phyloP scores from a whole-genome alignment of 345 rosid genomes.

The Pistacia atlantica region DNA sequence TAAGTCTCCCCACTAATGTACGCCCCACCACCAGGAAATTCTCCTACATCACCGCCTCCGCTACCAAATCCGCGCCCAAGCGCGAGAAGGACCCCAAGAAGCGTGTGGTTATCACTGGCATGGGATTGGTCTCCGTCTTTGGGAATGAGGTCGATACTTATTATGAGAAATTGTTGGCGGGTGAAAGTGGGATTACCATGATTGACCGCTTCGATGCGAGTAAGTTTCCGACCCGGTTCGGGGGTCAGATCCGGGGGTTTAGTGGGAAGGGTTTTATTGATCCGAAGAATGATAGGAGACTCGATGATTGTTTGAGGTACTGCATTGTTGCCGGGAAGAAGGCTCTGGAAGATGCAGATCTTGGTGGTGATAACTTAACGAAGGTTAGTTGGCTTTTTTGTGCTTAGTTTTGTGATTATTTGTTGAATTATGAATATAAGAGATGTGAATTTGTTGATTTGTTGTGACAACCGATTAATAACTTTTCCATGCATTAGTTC shows the following conservation, averaged over 20 bases:
- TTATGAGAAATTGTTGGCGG: constrained; percentile 82
- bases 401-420: not conserved
- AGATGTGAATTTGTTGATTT: not conserved
- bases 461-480: not conserved
- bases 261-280: constrained; percentile 77
- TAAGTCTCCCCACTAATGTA: constrained; percentile 27
- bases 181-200: constrained; percentile 85
- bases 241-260: constrained; percentile 97
- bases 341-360: constrained; percentile 88
- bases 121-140: constrained; percentile 94
- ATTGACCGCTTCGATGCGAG: constrained; percentile 97
- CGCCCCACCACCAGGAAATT: constrained; percentile 33
- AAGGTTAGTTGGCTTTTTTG: constrained; percentile 41
- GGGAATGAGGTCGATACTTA: constrained; percentile 87
- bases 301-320: constrained; percentile 95
- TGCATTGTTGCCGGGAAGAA: constrained; percentile 98
- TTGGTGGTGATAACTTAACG: constrained; percentile 70
- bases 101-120: constrained; percentile 93
- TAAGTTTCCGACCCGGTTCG: constrained; percentile 95
- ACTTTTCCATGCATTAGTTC: not conserved
- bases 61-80: constrained; percentile 70
- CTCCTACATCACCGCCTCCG: constrained; percentile 52
- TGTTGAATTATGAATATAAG: not conserved
- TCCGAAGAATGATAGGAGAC: constrained; percentile 93
- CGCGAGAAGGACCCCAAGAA: constrained; percentile 96